phyloP scores from a whole-genome alignment of 116 monocot genomes.

The Trichopus zeylanicus region DNA sequence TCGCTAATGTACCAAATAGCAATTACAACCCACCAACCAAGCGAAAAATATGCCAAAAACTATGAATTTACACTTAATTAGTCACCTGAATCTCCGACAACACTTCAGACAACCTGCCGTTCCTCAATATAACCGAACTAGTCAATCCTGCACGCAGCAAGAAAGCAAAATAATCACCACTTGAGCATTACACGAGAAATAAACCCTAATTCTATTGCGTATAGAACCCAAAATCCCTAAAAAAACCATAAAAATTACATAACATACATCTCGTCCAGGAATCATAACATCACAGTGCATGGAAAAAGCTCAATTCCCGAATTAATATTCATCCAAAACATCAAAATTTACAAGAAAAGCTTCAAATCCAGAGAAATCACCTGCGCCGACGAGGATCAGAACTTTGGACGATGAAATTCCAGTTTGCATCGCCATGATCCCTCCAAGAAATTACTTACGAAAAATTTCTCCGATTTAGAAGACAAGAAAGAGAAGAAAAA shows the following conservation, averaged over 20 bases:
- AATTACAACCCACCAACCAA: not conserved
- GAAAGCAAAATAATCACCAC: not conserved
- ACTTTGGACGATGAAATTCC: conserved; percentile 78
- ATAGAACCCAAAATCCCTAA: too few relatives aligned
- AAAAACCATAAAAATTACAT: too few relatives aligned
- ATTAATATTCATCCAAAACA: not conserved
- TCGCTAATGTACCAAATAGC: too few relatives aligned
- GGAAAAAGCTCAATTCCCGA: too few relatives aligned
- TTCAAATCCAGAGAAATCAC: conserved; percentile 16
- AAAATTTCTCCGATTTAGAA: not conserved
- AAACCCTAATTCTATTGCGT: not conserved
- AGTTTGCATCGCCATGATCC: conserved; percentile 75
- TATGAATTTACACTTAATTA: not conserved
- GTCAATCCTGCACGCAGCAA: conserved; percentile 48
- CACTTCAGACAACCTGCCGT: conserved; percentile 71
- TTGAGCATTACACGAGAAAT: not conserved
- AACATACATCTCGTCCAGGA: too few relatives aligned
- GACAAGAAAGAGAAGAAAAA: not conserved
- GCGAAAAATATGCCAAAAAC: not conserved
- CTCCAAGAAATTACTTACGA: not conserved
- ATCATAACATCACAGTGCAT: too few relatives aligned
- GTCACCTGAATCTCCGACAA: conserved; percentile 70
- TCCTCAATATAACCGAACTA: conserved; percentile 69
- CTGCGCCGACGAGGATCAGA: conserved; percentile 82
- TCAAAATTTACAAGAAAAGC: not conserved